These are phyloP conservation scores for Panicum hallii DNA, from an alignment of 202 grass and related monocot species.

Conservation along the genomic window DNA sequence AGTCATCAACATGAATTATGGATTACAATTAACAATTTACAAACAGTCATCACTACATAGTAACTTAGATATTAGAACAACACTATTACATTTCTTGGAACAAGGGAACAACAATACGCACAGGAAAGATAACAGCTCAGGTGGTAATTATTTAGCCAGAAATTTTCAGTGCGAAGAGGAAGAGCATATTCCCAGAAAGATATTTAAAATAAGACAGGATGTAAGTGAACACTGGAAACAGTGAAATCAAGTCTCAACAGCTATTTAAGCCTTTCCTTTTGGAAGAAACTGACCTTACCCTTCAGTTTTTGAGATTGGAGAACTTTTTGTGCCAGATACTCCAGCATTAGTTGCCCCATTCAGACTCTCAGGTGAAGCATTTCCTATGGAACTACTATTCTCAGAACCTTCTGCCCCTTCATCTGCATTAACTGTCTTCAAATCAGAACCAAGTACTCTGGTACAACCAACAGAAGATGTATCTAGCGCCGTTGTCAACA, in stretches of 20 bases:
- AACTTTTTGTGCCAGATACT: slow-evolving; percentile 48
- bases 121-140: slow-evolving; percentile 4
- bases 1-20: slow-evolving; percentile 38
- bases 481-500: slow-evolving; percentile 32
- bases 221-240: slow-evolving; percentile 13
- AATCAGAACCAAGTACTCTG: slow-evolving; percentile 61
- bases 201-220: not conserved
- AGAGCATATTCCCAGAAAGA: slow-evolving; percentile 15
- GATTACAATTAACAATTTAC: not conserved
- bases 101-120: not conserved
- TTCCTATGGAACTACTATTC: slow-evolving; percentile 57
- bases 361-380: slow-evolving; percentile 56
- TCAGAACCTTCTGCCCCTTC: slow-evolving; percentile 52
- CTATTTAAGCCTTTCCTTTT: slow-evolving; percentile 33
- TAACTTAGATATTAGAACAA: slow-evolving; percentile 24
- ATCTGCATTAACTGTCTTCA: slow-evolving; percentile 86
- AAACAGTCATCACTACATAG: slow-evolving; percentile 24
- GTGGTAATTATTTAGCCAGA: slow-evolving; percentile 28
- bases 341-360: slow-evolving; percentile 57
- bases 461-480: slow-evolving; percentile 36
- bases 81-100: slow-evolving; percentile 24
- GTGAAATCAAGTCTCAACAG: not conserved
- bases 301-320: slow-evolving; percentile 59
- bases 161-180: slow-evolving; percentile 27
- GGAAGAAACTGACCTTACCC: slow-evolving; percentile 89